A percentile compares a stretch with the other conserved stretches of the same genome.
Evolutionary conservation across 164 flowering plant species (phyloP).

Genomic region (Piper longum): DNA sequence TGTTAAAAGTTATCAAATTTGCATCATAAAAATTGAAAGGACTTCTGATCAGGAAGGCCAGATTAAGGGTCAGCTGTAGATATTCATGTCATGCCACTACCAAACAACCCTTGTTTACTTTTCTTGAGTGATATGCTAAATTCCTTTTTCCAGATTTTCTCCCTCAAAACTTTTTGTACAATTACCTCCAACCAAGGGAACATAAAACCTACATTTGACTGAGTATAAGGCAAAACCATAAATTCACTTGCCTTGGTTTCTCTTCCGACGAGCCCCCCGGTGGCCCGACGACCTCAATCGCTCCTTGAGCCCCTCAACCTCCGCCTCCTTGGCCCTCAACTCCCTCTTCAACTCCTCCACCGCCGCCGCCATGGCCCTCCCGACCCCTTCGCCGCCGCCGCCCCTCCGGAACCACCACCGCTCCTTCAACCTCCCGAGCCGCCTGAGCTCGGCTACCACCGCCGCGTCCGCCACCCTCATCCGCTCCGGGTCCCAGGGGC

Average conservation of each 20-base stretch:
- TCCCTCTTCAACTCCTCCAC: constrained; percentile 78
- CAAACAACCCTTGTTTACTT: neutral
- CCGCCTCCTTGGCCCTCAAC: constrained; percentile 55
- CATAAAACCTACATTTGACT: too few species aligned
- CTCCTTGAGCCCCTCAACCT: constrained; percentile 61
- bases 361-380: constrained; percentile 22
- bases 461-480: constrained; percentile 76
- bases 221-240: too few species aligned
- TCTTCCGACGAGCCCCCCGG: constrained; percentile 25
- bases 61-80: too few species aligned
- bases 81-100: too few species aligned
- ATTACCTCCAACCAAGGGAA: too few species aligned
- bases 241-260: constrained; percentile 5
- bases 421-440: constrained; percentile 37
- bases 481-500: constrained; percentile 81
- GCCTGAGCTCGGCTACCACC: constrained; percentile 67
- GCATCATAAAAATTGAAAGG: too few species aligned
- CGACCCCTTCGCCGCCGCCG: neutral
- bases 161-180: too few species aligned
- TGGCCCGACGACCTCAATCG: constrained; percentile 27
- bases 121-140: constrained; percentile 10
- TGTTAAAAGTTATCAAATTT: too few species aligned
- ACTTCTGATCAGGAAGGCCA: too few species aligned
- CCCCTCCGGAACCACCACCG: neutral
- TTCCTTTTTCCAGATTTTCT: too few species aligned